phyloP scores from a whole-genome alignment of 108 stramenopile species.

The Cyclotella sp. region DNA sequence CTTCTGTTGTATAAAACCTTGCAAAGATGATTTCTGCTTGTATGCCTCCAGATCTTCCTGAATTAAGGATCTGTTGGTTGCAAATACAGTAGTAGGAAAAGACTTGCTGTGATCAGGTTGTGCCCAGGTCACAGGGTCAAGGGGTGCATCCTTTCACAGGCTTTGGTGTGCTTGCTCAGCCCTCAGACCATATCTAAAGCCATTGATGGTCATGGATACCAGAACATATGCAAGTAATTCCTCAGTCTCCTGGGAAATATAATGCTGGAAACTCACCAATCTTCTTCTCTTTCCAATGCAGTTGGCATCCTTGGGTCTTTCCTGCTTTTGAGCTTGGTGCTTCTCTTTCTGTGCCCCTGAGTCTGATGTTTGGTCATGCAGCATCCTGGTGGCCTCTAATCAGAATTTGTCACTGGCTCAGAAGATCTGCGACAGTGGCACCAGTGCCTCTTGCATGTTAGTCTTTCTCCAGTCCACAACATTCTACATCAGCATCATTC shows the following conservation, averaged over 20 bases:
- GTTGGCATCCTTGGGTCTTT: too few species aligned
- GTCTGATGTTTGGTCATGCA: background rate
- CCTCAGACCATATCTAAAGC: too few species aligned
- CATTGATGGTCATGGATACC: too few species aligned
- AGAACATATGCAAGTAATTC: too few species aligned
- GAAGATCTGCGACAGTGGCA: constrained; percentile 21
- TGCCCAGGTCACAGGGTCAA: background rate
- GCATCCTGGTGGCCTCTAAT: background rate
- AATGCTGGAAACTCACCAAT: too few species aligned
- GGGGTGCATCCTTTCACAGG: too few species aligned
- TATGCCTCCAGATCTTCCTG: background rate
- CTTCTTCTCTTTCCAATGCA: too few species aligned
- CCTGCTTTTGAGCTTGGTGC: too few species aligned
- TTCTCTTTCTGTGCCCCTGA: background rate
- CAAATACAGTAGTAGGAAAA: constrained; percentile 1
- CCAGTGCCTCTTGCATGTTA: constrained; percentile 7
- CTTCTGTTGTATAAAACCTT: too few species aligned
- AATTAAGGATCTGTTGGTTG: background rate
- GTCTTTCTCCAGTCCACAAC: background rate
- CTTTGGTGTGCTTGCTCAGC: too few species aligned
- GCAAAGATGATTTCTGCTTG: too few species aligned
- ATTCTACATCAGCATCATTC: background rate
- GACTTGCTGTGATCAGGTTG: background rate
- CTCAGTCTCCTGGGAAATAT: too few species aligned
- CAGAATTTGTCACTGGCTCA: background rate